phyloP scores from a whole-genome alignment of 805 yeast species.

The Starmerella geochares region DNA sequence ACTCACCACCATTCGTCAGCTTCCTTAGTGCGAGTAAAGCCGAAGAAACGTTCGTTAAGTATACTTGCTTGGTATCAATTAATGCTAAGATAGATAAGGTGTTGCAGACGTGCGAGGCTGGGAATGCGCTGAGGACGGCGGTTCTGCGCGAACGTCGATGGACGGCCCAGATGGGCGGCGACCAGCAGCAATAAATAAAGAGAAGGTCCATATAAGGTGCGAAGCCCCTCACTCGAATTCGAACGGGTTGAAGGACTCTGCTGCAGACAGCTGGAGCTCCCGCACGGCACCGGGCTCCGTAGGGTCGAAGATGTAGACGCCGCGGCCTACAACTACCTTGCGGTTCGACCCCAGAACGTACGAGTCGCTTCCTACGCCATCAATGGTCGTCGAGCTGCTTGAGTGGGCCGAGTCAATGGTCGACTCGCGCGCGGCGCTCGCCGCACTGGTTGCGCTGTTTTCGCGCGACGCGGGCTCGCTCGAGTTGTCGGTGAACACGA shows the following conservation, averaged over 20 bases:
- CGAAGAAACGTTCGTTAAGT: no score
- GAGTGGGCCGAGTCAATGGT: neutral
- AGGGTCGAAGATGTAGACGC: constrained; percentile 25
- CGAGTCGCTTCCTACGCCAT: neutral
- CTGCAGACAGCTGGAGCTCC: constrained; percentile 11
- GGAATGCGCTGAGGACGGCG: no score
- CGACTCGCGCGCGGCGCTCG: constrained; percentile 3
- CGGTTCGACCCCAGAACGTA: constrained; percentile 9
- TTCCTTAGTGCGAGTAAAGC: no score
- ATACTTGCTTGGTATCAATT: no score
- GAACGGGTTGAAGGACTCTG: constrained; percentile 24
- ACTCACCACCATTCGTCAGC: no score
- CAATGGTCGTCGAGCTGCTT: neutral
- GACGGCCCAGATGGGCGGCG: no score
- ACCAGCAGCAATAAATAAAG: neutral
- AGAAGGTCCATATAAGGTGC: neutral
- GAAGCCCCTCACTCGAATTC: constrained; percentile 5
- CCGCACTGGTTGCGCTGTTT: neutral
- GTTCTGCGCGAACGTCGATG: no score
- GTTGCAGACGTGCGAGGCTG: no score
- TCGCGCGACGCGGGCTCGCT: neutral
- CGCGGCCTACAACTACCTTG: constrained; percentile 19
- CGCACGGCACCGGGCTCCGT: constrained; percentile 3
- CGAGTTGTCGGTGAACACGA: neutral
- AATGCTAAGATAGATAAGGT: no score